These are phyloP conservation scores for Arxiozyma telluris DNA, from an alignment of 1,139 yeast species.

Conservation along the genomic window DNA sequence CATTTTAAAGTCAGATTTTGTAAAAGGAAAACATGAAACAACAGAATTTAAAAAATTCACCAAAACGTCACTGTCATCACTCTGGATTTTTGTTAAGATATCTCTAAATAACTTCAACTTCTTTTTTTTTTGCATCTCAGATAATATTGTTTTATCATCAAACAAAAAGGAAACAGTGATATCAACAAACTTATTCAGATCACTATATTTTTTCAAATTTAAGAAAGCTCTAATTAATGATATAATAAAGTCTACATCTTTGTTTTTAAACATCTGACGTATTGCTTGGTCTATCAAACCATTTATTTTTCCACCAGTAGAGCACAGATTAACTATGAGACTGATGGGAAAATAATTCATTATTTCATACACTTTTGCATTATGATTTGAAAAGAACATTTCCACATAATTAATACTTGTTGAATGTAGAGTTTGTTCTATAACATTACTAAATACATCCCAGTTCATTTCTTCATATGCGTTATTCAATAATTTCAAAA, in stretches of 20 bases:
- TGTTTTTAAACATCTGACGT: not conserved
- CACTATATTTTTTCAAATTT: not conserved
- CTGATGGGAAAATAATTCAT: not conserved
- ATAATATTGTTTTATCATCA: not conserved
- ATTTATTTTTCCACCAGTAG: not conserved
- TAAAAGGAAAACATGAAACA: not conserved
- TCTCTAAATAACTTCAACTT: not conserved
- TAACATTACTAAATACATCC: not conserved
- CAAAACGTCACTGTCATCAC: not conserved
- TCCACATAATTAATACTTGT: not conserved
- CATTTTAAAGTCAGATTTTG: not conserved
- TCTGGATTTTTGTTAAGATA: not conserved
- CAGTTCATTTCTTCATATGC: not conserved
- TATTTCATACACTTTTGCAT: not conserved
- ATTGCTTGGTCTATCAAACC: not conserved
- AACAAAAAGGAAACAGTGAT: not conserved
- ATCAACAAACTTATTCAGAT: not conserved
- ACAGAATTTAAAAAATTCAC: not conserved
- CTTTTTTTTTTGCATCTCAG: not conserved
- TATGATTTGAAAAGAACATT: conserved; percentile 3
- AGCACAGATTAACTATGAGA: not conserved
- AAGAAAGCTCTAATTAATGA: not conserved
- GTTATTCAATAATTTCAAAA: not conserved
- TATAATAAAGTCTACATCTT: not conserved
- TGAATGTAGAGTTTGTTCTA: not conserved